These are phyloP conservation scores for Parastagonospora nodorum DNA, from an alignment of 2,329 filamentous ascomycete genomes.

Conservation along the genomic window DNA sequence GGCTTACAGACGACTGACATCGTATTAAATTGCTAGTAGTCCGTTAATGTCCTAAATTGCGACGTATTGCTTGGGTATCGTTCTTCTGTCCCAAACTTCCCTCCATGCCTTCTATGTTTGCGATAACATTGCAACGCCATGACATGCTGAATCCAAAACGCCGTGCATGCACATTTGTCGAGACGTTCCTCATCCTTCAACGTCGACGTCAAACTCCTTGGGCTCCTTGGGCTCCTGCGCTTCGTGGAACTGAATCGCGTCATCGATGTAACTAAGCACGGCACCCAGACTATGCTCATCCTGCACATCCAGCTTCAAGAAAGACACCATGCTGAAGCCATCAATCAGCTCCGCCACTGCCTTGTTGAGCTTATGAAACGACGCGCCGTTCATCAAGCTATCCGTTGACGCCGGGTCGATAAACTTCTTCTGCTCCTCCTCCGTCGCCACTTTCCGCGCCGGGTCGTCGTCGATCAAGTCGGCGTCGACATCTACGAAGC, in stretches of 20 bases:
- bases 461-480: constrained; percentile 81
- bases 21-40: too few relatives aligned
- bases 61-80: too few relatives aligned
- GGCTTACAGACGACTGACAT: too few relatives aligned
- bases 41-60: too few relatives aligned
- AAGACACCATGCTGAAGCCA: constrained; percentile 97
- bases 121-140: background rate
- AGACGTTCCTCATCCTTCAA: constrained; percentile 1
- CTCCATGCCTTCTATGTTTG: background rate
- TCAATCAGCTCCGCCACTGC: constrained; percentile 92
- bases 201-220: constrained; percentile 48
- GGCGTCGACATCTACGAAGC: constrained; percentile 86
- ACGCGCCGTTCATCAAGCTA: constrained; percentile 77
- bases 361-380: constrained; percentile 81
- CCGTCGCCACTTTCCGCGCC: constrained; percentile 47
- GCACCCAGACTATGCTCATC: constrained; percentile 88
- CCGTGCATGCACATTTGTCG: background rate
- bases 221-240: constrained; percentile 90
- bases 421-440: constrained; percentile 57
- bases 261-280: constrained; percentile 90
- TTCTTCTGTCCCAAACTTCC: too few relatives aligned
- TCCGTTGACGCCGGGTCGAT: constrained; percentile 68
- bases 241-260: constrained; percentile 91
- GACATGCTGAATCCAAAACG: background rate
- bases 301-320: constrained; percentile 84